Base-by-base conservation (phyloP, 2,329 filamentous ascomycete genomes). In the Ramichloridium luteum region DNA sequence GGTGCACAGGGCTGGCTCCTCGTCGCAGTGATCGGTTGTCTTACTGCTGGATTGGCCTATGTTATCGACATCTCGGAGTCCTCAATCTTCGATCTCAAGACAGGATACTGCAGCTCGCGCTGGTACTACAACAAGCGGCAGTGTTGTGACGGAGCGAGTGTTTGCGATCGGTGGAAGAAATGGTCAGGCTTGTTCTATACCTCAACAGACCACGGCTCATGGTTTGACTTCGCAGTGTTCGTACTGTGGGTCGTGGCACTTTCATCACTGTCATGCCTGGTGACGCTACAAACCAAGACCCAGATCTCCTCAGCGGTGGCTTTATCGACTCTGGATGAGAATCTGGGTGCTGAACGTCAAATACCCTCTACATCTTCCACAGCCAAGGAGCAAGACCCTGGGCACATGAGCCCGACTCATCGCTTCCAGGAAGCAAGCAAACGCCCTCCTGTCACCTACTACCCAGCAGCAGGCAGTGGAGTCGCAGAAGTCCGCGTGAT, bases 401-500 rank as follows among this genome's bases (percentile, higher is more conserved):
- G 41, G 10, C 38, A 36, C 11, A 44, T 55, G 27, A 64, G 50
- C 39, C 62, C 53, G 13, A 62, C 58, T 41, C 39, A 57, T 32
- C 40, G 55, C 37, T 61, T 50, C 47, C 50, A 47, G 39, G 55
- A 59, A 34, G 53, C 56, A 16, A 50, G 55, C 12, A 36, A 49
- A 2, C 57, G 64, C 1, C 70, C 78, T 2, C 80, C 83, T 1
- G 92, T 92, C 78, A 71, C 88, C 4, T 98, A 93, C 58, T 98
- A 94, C 56, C 86, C 90, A 5, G 90, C 88, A 36, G 88, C 88
- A 25, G 90, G 90, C 29, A 93, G 85, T 58, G 90, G 90, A 47
- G 90, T 98, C 9, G 90, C 90, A 5, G 90, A 98, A 60, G 88
- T 96, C 34, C 86, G 90, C 43, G 90, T 96, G 37, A 96, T 96